Percentiles rank a stretch among this genome's conserved stretches.
Evolutionary conservation across 208 protist genomes (phyloP).

Genomic region (Porcisia hertigi): DNA sequence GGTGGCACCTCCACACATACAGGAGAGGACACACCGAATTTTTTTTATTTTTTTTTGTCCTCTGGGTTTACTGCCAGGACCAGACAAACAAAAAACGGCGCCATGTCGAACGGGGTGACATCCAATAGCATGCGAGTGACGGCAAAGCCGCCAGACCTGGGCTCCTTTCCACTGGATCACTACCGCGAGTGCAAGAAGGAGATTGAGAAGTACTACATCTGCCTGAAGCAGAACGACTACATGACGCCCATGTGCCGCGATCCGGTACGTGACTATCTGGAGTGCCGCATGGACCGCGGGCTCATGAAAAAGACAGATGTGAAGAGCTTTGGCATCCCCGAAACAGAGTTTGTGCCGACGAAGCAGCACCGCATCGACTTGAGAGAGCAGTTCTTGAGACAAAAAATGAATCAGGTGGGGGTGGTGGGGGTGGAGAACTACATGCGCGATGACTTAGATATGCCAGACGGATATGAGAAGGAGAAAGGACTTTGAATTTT

Average conservation of each 20-base stretch:
- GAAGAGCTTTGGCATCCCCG: conserved; percentile 70
- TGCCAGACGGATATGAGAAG: conserved; percentile 69
- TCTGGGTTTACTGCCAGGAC: no score
- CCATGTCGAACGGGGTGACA: conserved; percentile 70
- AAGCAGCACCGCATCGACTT: conserved; percentile 74
- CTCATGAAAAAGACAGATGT: conserved; percentile 86
- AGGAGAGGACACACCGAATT: neutral
- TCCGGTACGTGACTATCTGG: conserved; percentile 70
- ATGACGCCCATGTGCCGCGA: conserved; percentile 85
- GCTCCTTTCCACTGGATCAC: conserved; percentile 90
- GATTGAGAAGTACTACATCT: conserved; percentile 82
- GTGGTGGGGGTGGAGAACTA: conserved; percentile 79
- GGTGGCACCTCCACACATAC: no score
- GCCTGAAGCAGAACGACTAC: conserved; percentile 82
- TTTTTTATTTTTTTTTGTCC: neutral
- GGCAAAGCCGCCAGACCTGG: conserved; percentile 77
- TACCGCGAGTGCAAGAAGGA: conserved; percentile 86
- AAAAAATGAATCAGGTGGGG: conserved; percentile 78
- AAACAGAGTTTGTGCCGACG: conserved; percentile 82
- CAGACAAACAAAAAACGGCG: neutral
- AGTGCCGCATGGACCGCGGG: conserved; percentile 87
- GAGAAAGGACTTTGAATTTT: conserved; percentile 17
- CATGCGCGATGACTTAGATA: conserved; percentile 60
- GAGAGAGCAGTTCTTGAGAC: conserved; percentile 73
- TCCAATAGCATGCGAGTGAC: conserved; percentile 55